These are phyloP conservation scores for Lindgomyces ingoldianus DNA, from an alignment of 495 filamentous ascomycete genomes.

Conservation along the genomic window DNA sequence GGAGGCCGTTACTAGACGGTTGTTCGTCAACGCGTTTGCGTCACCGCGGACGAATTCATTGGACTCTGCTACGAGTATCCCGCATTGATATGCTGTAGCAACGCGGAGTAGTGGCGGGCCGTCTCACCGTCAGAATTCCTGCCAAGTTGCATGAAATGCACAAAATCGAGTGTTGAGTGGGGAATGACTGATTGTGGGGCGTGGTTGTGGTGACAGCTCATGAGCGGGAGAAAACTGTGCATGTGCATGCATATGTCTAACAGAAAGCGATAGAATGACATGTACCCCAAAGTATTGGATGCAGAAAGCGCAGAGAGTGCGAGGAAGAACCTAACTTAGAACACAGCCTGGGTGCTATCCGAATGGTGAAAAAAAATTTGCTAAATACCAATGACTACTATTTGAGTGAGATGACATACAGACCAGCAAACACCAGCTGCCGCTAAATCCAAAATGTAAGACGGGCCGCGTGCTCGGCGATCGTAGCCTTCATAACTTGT, in stretches of 20 bases:
- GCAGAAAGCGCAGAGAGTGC: not conserved
- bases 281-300: not conserved
- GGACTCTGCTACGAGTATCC: not conserved
- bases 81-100: not conserved
- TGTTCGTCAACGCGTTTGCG: not conserved
- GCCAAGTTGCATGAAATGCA: not conserved
- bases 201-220: not conserved
- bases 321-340: not conserved
- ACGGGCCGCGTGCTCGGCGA: conserved; percentile 1
- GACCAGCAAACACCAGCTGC: not conserved
- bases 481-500: not conserved
- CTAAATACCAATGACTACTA: not conserved
- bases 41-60: not conserved
- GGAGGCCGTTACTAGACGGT: not conserved
- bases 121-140: conserved; percentile 3
- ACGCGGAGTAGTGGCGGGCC: not conserved
- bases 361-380: not conserved
- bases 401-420: not conserved
- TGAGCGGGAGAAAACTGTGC: not conserved
- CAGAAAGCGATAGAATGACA: not conserved
- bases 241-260: conserved; percentile 3
- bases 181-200: not conserved
- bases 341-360: not conserved
- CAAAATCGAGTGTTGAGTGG: not conserved
- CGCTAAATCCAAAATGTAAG: conserved; percentile 7